phyloP scores from a whole-genome alignment of 176 grass and related monocot genomes.

The Pontederia crassipes region DNA sequence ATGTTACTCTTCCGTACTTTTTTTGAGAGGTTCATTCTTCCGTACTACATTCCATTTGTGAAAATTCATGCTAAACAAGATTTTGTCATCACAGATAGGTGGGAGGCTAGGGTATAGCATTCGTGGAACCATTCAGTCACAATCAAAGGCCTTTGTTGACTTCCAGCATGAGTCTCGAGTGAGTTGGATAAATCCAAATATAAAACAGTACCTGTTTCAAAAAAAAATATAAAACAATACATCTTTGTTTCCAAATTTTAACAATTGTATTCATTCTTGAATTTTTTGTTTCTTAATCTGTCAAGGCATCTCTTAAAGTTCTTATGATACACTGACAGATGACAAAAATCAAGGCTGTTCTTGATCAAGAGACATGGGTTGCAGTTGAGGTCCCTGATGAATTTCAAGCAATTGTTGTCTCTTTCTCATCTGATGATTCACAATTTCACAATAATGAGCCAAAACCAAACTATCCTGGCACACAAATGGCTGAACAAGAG shows the following conservation, averaged over 20 bases:
- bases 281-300: not conserved
- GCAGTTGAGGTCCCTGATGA: conserved; percentile 89
- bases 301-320: not conserved
- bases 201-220: not conserved
- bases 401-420: conserved; percentile 88
- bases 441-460: conserved; percentile 61
- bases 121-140: conserved; percentile 80
- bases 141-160: conserved; percentile 98
- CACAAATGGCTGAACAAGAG: conserved; percentile 33
- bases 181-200: conserved; percentile 18
- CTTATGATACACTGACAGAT: conserved; percentile 43
- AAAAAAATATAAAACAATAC: not conserved
- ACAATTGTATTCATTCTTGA: not conserved
- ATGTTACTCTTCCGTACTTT: not conserved
- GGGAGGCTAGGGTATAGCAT: conserved; percentile 98
- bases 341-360: conserved; percentile 97
- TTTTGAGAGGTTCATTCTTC: no score
- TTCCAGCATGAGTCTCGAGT: conserved; percentile 88
- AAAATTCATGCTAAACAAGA: not conserved
- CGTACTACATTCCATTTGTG: not conserved
- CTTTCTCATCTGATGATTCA: conserved; percentile 59
- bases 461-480: conserved; percentile 21
- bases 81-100: conserved; percentile 56
- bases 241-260: not conserved
- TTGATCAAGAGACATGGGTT: conserved; percentile 97